Conservation (phyloP, 768 basidiomycete genomes). For the Mrakia gelida region DNA sequence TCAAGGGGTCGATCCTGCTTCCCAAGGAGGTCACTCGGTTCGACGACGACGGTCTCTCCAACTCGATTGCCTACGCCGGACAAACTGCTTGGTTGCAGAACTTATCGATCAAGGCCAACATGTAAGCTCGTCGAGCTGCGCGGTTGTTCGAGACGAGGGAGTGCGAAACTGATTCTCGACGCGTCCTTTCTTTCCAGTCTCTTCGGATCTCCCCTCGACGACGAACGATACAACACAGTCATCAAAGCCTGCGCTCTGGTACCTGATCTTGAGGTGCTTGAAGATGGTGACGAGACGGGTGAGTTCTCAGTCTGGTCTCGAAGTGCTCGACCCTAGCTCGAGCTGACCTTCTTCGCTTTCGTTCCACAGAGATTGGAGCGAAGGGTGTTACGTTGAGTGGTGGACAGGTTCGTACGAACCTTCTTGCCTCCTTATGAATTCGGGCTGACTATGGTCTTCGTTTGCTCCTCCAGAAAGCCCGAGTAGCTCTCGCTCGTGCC, state of each 20-base stretch:
- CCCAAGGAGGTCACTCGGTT: conserved; percentile 58
- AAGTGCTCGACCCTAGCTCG: not conserved
- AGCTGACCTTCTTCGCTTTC: not conserved
- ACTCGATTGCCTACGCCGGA: conserved; percentile 64
- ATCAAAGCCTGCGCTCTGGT: conserved; percentile 26
- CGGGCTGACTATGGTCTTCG: not conserved
- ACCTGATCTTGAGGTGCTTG: conserved; percentile 27
- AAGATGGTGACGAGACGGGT: conserved; percentile 33
- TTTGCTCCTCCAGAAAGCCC: conserved; percentile 55
- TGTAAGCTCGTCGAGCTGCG: conserved; percentile 51
- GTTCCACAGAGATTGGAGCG: conserved; percentile 31
- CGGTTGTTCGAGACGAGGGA: conserved; percentile 39
- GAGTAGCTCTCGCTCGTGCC: conserved; percentile 62
- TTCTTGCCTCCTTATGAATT: not conserved
- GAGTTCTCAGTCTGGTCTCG: not conserved
- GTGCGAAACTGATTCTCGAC: not conserved
- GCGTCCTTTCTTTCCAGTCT: conserved; percentile 9
- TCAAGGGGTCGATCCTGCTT: conserved; percentile 57
- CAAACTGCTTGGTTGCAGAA: conserved; percentile 54
- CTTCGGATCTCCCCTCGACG: conserved; percentile 27
- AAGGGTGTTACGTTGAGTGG: conserved; percentile 19
- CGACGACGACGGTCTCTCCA: conserved; percentile 44
- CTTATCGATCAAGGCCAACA: conserved; percentile 47
- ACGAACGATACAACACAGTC: conserved; percentile 23
- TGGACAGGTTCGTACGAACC: conserved; percentile 48